phyloP scores from a whole-genome alignment of 352 stramenopile genomes.

The Phytophthora fragariaefolia region DNA sequence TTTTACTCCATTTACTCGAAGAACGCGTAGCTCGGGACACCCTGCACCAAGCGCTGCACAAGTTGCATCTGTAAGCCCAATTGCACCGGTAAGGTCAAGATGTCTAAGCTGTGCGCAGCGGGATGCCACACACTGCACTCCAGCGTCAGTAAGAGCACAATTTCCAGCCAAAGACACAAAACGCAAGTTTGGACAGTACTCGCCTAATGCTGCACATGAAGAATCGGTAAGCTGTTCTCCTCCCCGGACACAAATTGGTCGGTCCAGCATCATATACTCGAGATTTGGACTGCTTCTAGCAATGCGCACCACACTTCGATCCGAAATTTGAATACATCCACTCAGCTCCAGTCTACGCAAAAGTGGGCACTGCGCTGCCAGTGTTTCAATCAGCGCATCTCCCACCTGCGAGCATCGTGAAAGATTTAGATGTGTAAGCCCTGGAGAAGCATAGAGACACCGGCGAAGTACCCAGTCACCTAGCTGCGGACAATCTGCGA shows the following conservation, averaged over 20 bases:
- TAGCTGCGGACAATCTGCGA: conserved; percentile 67
- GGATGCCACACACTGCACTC: conserved; percentile 87
- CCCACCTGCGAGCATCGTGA: conserved; percentile 83
- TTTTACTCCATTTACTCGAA: conserved; percentile 72
- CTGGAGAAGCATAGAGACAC: conserved; percentile 65
- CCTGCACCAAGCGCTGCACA: conserved; percentile 54
- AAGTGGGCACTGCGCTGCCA: conserved; percentile 72
- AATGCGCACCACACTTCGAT: conserved; percentile 86
- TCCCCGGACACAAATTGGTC: conserved; percentile 43
- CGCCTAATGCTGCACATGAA: conserved; percentile 77
- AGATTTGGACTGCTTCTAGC: conserved; percentile 77
- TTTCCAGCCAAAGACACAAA: conserved; percentile 85
- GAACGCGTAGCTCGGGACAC: conserved; percentile 41
- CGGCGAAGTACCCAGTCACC: conserved; percentile 76
- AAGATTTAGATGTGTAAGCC: conserved; percentile 63
- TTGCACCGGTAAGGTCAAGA: conserved; percentile 85
- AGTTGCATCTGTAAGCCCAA: conserved; percentile 86
- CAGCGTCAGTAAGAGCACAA: conserved; percentile 90
- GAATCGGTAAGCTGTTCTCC: conserved; percentile 91
- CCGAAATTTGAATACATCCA: conserved; percentile 83
- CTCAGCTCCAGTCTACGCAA: conserved; percentile 77
- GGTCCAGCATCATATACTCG: conserved; percentile 74
- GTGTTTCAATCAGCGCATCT: conserved; percentile 85
- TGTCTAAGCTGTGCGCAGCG: conserved; percentile 77
- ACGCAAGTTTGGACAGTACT: conserved; percentile 57